A percentile compares a stretch with the other conserved stretches of the same genome.
phyloP scores from a whole-genome alignment of 257 asterid genomes.

The Leonotis leonurus region DNA sequence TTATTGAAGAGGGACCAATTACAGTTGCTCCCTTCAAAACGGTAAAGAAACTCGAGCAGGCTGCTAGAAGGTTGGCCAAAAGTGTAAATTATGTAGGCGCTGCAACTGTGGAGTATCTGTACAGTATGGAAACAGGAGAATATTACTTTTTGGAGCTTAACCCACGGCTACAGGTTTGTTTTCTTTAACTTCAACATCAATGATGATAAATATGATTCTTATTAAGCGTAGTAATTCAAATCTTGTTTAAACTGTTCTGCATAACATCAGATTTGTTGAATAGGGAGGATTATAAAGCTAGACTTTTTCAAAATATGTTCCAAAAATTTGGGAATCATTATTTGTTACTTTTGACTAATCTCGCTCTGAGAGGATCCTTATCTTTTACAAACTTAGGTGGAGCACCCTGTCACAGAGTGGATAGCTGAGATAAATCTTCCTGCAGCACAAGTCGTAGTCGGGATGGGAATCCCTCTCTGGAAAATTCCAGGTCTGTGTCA shows the following conservation, averaged over 20 bases:
- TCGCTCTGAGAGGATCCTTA: slow-evolving; percentile 8
- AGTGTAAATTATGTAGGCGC: slow-evolving; percentile 94
- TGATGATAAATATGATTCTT: not conserved
- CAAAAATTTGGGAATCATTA: too few species aligned
- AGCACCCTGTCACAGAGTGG: slow-evolving; percentile 99
- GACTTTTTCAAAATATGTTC: too few species aligned
- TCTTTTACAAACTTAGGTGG: slow-evolving; percentile 58
- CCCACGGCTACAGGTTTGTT: slow-evolving; percentile 87
- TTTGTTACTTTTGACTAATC: too few species aligned
- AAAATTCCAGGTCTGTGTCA: slow-evolving; percentile 81
- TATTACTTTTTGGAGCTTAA: slow-evolving; percentile 96
- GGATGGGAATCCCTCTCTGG: slow-evolving; percentile 99
- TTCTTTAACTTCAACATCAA: slow-evolving; percentile 3
- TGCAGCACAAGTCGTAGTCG: slow-evolving; percentile 95
- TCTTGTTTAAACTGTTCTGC: too few species aligned
- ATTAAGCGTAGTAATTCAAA: slow-evolving; percentile 1
- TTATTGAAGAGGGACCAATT: slow-evolving; percentile 98
- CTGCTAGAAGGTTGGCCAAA: slow-evolving; percentile 96
- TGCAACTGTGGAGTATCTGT: slow-evolving; percentile 97
- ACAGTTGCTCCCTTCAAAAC: slow-evolving; percentile 91
- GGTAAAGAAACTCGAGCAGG: slow-evolving; percentile 87
- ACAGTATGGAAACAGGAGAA: slow-evolving; percentile 98
- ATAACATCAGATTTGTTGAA: not conserved
- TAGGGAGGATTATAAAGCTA: too few species aligned
- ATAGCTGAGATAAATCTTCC: slow-evolving; percentile 98